Evolutionary conservation across 345 rosid species (phyloP).

Genomic region (Syzygium grande): DNA sequence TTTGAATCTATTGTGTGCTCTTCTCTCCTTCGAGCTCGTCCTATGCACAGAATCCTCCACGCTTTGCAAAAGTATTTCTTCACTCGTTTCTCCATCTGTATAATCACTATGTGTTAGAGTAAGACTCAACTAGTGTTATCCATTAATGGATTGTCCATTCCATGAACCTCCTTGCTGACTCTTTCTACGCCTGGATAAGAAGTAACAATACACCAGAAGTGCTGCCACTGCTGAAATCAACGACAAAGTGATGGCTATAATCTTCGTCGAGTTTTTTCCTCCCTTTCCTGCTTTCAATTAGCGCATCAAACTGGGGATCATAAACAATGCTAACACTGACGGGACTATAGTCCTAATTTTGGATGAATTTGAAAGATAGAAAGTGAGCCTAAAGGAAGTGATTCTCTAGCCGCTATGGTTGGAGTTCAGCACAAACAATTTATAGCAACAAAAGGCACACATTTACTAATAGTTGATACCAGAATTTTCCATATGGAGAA

Average conservation of each 20-base stretch:
- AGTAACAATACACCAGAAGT: conserved; percentile 19
- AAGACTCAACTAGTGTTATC: background rate
- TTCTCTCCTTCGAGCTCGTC: background rate
- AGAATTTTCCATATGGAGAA: background rate
- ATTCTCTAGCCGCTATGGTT: background rate
- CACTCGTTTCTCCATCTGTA: conserved; percentile 12
- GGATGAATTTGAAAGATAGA: background rate
- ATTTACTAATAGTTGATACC: background rate
- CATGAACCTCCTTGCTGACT: conserved; percentile 14
- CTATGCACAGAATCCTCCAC: background rate
- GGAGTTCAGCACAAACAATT: background rate
- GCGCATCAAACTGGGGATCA: background rate
- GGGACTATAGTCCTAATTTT: background rate
- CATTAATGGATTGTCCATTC: no score
- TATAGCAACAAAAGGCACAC: background rate
- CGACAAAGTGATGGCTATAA: conserved; percentile 6
- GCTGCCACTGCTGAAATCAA: conserved; percentile 2
- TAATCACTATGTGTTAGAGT: background rate
- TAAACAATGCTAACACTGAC: background rate
- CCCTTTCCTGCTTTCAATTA: conserved; percentile 6
- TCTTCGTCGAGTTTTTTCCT: conserved; percentile 7
- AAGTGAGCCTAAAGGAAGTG: background rate
- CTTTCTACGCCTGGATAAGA: conserved; percentile 11
- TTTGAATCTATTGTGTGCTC: conserved; percentile 1
- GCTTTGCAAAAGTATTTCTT: conserved; percentile 10